Conservation (phyloP, 1,284 basidiomycete species). For the Neonothopanus nambi region DNA sequence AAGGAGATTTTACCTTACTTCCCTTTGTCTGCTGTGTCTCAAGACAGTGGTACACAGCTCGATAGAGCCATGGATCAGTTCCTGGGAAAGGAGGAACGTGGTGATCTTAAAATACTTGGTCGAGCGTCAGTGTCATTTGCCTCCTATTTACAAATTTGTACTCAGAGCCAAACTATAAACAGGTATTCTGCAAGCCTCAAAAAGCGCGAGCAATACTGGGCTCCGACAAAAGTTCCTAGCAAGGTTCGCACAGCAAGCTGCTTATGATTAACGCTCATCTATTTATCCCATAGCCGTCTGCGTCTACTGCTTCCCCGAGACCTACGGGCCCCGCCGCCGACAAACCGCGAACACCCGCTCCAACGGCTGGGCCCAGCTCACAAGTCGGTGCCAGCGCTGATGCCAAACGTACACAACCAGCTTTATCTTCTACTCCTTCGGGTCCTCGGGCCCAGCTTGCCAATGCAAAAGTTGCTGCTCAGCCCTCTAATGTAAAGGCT, state of each 20-base stretch:
- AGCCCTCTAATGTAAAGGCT: conserved; percentile 26
- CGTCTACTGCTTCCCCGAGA: conserved; percentile 36
- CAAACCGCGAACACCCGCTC: conserved; percentile 37
- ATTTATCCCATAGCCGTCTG: conserved; percentile 32
- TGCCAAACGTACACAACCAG: conserved; percentile 31
- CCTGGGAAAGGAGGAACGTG: conserved; percentile 72
- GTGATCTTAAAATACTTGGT: conserved; percentile 81
- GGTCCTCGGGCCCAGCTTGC: conserved; percentile 57
- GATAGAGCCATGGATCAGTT: conserved; percentile 68
- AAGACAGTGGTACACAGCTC: conserved; percentile 57
- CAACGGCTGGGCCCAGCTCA: conserved; percentile 38
- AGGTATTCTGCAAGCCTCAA: conserved; percentile 74
- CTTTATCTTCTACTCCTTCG: conserved; percentile 47
- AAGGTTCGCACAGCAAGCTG: conserved; percentile 8
- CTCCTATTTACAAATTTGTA: too few relatives aligned
- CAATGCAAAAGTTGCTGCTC: conserved; percentile 27
- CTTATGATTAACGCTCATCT: not conserved
- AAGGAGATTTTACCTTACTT: conserved; percentile 89
- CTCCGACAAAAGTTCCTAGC: conserved; percentile 35
- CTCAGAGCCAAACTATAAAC: not conserved
- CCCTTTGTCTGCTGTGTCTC: conserved; percentile 64
- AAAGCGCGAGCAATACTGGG: conserved; percentile 66
- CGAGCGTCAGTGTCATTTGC: conserved; percentile 73
- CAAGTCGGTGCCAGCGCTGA: conserved; percentile 30
- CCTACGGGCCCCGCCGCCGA: conserved; percentile 38